Base-by-base conservation (phyloP, 1,284 basidiomycete genomes). In the Quambalaria eucalypti region DNA sequence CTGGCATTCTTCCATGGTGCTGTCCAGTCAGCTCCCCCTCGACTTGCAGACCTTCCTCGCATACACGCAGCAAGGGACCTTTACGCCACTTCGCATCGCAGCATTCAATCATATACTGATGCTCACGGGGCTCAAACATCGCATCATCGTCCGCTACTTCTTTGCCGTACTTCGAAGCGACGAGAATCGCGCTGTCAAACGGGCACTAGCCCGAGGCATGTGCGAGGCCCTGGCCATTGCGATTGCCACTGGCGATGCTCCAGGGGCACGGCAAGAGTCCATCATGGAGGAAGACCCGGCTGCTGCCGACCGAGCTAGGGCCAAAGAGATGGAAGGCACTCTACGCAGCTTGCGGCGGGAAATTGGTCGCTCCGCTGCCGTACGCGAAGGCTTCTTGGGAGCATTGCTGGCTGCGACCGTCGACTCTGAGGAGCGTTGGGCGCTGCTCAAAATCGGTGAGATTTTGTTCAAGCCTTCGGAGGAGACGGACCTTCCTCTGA, bases 31-130 rank as follows among this genome's bases (percentile, higher is more conserved):
- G 51, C 82, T 90, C 52, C 86, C 88, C 1, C 86, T 86, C 59
- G 87, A 93, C 67, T 81, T 87, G 28, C 82, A 84, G 55, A 78
- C 86, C 19, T 93, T 93, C 78, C 85, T 98, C 68, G 84, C 85
- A 3, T 84, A 93, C 68, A 95, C 93, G 44, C 82, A 92, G 85
- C 92, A 74, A 31, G 71, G 71, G 48, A 71, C 70, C 38, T 92
- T 88, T 66, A 86, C 86, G 4, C 87, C 90, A 66, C 86, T 98
- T 30, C 87, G 95, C 28, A 81, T 90, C 50, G 84, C 88, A 2
- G 93, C 95, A 2, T 92, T 98, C 67, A 91, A 98, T 74, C 87
- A 88, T 21, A 81, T 99, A 3, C 85, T 98, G 77, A 80, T 97
- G 55, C 87, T 88, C 48, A 90, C 88, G 74, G 78, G 78, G 2